Conservation (phyloP, 768 basidiomycete species). For the Leccinum subgranulosum region DNA sequence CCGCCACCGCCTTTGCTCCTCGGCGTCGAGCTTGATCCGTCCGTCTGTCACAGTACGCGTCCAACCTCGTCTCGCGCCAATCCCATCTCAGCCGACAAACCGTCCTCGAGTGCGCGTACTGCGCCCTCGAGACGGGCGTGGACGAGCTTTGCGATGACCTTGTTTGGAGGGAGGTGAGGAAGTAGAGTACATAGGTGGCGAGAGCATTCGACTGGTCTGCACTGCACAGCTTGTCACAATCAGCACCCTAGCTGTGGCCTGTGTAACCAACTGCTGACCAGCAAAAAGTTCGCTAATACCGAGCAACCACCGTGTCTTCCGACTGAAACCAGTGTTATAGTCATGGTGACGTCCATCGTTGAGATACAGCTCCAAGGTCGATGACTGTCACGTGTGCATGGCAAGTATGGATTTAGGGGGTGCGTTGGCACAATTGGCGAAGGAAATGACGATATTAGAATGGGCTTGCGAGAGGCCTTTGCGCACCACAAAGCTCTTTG, state of each 20-base stretch:
- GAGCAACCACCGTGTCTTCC: slow-evolving; percentile 62
- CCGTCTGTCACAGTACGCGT: slow-evolving; percentile 14
- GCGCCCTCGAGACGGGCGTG: slow-evolving; percentile 46
- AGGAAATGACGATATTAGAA: slow-evolving; percentile 64
- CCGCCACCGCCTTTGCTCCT: slow-evolving; percentile 13
- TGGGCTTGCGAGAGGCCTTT: slow-evolving; percentile 14
- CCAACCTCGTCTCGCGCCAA: slow-evolving; percentile 69
- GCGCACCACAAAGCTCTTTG: background rate
- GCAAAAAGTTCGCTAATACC: slow-evolving; percentile 87
- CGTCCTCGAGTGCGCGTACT: slow-evolving; percentile 64
- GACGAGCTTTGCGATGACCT: slow-evolving; percentile 54
- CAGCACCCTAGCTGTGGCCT: slow-evolving; percentile 5
- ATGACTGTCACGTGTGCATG: slow-evolving; percentile 73
- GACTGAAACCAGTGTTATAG: slow-evolving; percentile 50
- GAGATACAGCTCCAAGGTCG: slow-evolving; percentile 49
- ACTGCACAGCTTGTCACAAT: slow-evolving; percentile 50
- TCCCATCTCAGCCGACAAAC: slow-evolving; percentile 59
- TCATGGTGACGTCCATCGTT: slow-evolving; percentile 31
- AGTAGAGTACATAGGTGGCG: slow-evolving; percentile 57
- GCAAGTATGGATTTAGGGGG: slow-evolving; percentile 71
- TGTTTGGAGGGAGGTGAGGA: slow-evolving; percentile 47
- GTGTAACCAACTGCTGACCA: slow-evolving; percentile 45
- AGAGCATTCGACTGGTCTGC: slow-evolving; percentile 71
- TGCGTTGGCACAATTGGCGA: slow-evolving; percentile 57
- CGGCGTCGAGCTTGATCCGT: slow-evolving; percentile 3